Evolutionary conservation across 2,329 filamentous ascomycete genomes (phyloP).

Genomic region (Aspergillus flavus): DNA sequence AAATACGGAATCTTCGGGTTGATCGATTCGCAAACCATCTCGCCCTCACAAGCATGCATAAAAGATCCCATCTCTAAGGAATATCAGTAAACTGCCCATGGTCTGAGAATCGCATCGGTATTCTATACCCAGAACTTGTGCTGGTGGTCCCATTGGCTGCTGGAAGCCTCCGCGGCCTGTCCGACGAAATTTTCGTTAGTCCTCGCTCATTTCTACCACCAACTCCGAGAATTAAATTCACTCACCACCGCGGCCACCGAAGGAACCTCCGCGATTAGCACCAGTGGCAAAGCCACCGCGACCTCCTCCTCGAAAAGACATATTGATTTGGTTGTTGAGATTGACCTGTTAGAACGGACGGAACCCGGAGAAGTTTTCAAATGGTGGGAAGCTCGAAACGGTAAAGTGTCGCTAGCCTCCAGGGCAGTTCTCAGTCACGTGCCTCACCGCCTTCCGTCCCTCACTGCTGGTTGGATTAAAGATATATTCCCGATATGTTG

Average conservation of each 20-base stretch:
- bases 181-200: conserved; percentile 41
- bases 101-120: background rate
- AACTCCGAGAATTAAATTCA: conserved; percentile 26
- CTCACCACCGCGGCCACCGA: conserved; percentile 47
- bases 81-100: conserved; percentile 32
- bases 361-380: conserved; percentile 43
- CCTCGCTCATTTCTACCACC: conserved; percentile 14
- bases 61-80: conserved; percentile 84
- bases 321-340: conserved; percentile 42
- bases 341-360: conserved; percentile 29
- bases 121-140: conserved; percentile 59
- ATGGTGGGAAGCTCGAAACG: conserved; percentile 48
- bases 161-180: conserved; percentile 65
- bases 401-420: conserved; percentile 41
- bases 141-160: conserved; percentile 63
- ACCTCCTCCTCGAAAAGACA: conserved; percentile 63
- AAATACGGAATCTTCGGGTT: conserved; percentile 98
- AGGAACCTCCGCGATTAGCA: conserved; percentile 55
- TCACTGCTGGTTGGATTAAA: conserved; percentile 21
- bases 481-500: conserved; percentile 7
- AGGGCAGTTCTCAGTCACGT: conserved; percentile 39
- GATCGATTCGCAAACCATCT: conserved; percentile 94
- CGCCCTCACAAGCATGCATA: conserved; percentile 92
- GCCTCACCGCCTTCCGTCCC: conserved; percentile 38
- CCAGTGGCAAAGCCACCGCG: conserved; percentile 55